Percentiles rank a stretch among this genome's conserved stretches.
Evolutionary conservation across 2,329 filamentous ascomycete genomes (phyloP).

Genomic region (Stagonosporopsis chrysanthemi): DNA sequence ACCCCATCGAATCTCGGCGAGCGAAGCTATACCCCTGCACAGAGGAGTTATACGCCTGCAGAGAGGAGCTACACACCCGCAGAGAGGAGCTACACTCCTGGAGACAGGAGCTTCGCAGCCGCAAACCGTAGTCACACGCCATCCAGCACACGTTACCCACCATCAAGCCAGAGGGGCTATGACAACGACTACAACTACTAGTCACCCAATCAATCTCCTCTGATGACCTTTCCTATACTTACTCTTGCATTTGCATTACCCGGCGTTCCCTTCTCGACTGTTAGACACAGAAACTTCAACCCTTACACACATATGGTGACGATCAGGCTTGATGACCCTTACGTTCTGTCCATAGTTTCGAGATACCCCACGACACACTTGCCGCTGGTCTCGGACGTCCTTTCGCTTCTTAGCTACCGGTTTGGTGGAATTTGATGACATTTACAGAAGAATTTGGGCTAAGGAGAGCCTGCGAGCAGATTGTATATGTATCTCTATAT

Average conservation of each 20-base stretch:
- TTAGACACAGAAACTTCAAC: constrained; percentile 25
- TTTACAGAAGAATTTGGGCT: background rate
- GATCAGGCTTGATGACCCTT: constrained; percentile 21
- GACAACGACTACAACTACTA: constrained; percentile 30
- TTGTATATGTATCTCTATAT: constrained; percentile 10
- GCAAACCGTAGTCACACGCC: constrained; percentile 20
- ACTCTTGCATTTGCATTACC: constrained; percentile 16
- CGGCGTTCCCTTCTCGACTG: constrained; percentile 32
- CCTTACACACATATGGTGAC: constrained; percentile 2
- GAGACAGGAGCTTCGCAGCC: background rate
- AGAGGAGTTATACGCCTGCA: constrained; percentile 12
- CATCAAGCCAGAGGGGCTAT: constrained; percentile 29
- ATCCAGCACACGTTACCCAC: constrained; percentile 21
- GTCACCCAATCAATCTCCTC: background rate
- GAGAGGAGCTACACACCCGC: constrained; percentile 7
- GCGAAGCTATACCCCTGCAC: constrained; percentile 15
- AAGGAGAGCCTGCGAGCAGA: background rate
- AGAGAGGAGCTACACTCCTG: constrained; percentile 7
- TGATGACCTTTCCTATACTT: background rate
- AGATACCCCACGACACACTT: constrained; percentile 38
- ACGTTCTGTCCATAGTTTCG: constrained; percentile 32
- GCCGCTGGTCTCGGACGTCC: constrained; percentile 46
- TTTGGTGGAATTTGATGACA: constrained; percentile 12
- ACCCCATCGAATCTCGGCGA: constrained; percentile 21
- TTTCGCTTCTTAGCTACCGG: constrained; percentile 31